A percentile compares a stretch with the other conserved stretches of the same genome.
Evolutionary conservation across 352 stramenopile genomes (phyloP).

Genomic region (Globisporangium camurandrum): DNA sequence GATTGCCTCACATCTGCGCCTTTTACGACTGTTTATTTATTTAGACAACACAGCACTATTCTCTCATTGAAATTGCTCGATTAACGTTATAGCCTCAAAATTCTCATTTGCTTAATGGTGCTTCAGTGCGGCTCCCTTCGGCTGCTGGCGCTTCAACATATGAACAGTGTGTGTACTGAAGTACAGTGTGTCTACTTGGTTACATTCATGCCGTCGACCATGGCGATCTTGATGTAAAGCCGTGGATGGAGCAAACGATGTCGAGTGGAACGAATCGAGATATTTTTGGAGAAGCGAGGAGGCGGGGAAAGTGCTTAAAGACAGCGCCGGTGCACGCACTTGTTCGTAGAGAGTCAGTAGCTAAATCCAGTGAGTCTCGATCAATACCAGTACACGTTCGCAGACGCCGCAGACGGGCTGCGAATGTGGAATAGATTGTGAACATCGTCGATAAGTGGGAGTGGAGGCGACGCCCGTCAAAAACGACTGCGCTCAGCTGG

Average conservation of each 20-base stretch:
- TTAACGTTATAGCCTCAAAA: constrained; percentile 4
- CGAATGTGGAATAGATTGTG: constrained; percentile 4
- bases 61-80: constrained; percentile 3
- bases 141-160: too few species aligned
- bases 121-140: too few species aligned
- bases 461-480: not conserved
- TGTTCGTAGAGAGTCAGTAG: not conserved
- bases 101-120: not conserved
- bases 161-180: not conserved
- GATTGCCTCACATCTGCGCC: too few species aligned
- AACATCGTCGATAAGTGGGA: not conserved
- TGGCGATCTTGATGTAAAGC: too few species aligned
- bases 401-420: constrained; percentile 1
- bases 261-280: constrained; percentile 1
- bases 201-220: too few species aligned
- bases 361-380: not conserved
- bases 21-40: too few species aligned
- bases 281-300: not conserved
- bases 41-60: too few species aligned
- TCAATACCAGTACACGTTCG: not conserved
- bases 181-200: not conserved
- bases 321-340: not conserved
- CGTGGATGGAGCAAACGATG: too few species aligned
- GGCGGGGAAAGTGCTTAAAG: constrained; percentile 1
- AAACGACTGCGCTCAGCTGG: constrained; percentile 1